Evolutionary conservation across 2,329 filamentous ascomycete genomes (phyloP).

Genomic region (Clarireedia paspali): DNA sequence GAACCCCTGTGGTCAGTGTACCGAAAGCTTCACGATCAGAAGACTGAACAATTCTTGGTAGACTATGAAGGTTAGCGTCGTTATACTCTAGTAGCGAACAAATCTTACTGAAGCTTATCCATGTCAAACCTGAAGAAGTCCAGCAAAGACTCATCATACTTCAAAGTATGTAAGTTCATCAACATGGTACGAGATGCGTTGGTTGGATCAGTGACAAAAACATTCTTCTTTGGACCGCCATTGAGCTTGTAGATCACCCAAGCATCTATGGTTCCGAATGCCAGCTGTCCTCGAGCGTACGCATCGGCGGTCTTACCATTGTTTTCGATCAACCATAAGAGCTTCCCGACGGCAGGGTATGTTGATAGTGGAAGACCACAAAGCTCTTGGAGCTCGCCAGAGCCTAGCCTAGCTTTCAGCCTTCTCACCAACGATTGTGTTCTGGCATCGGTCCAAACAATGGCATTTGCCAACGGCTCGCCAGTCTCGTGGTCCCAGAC

Average conservation of each 20-base stretch:
- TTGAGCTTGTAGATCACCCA: slow-evolving; percentile 86
- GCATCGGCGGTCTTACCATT: slow-evolving; percentile 60
- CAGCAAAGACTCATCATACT: slow-evolving; percentile 72
- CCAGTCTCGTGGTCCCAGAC: slow-evolving; percentile 79
- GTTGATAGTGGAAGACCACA: slow-evolving; percentile 82
- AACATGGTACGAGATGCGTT: slow-evolving; percentile 93
- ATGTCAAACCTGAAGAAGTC: slow-evolving; percentile 68
- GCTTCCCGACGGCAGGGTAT: slow-evolving; percentile 80
- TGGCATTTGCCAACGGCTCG: slow-evolving; percentile 72
- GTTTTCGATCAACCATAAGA: slow-evolving; percentile 75
- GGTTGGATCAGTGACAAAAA: slow-evolving; percentile 78
- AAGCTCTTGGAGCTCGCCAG: slow-evolving; percentile 60
- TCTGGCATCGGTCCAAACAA: slow-evolving; percentile 86
- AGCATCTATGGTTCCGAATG: slow-evolving; percentile 81
- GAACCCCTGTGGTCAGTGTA: slow-evolving; percentile 47
- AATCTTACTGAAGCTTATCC: slow-evolving; percentile 33
- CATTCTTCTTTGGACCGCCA: slow-evolving; percentile 53
- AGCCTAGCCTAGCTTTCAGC: slow-evolving; percentile 58
- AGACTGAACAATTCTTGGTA: slow-evolving; percentile 77
- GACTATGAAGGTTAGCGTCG: slow-evolving; percentile 14
- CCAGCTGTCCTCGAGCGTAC: slow-evolving; percentile 67
- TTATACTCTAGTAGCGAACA: not conserved
- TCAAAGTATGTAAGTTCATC: slow-evolving; percentile 74
- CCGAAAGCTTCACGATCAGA: slow-evolving; percentile 65
- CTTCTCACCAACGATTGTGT: slow-evolving; percentile 67